Conservation (phyloP, 148 eudicot species). For the Vaccinium myrtillus region DNA sequence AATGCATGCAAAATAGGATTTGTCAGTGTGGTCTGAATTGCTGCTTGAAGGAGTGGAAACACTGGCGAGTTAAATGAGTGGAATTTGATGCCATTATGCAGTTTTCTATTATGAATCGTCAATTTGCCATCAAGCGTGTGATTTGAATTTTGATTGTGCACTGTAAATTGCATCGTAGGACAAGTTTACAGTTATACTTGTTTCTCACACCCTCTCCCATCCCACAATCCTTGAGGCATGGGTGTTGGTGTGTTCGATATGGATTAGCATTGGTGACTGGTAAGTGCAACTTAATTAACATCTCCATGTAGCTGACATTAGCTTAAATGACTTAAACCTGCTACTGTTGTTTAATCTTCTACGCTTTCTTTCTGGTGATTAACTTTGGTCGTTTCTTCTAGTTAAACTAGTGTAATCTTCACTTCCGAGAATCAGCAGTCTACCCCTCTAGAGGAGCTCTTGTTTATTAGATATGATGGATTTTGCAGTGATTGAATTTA, state of each 20-base stretch:
- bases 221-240: neutral
- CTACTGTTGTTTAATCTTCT: neutral
- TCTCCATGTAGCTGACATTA: neutral
- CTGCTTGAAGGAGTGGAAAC: neutral
- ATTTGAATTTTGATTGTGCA: neutral
- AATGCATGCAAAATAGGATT: neutral
- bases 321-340: neutral
- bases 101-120: neutral
- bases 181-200: neutral
- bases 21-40: neutral
- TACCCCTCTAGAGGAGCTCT: neutral
- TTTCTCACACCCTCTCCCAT: conserved; percentile 2
- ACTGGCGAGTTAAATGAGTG: neutral
- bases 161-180: neutral
- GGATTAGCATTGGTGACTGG: neutral
- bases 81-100: conserved; percentile 9
- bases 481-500: neutral
- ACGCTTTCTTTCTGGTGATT: neutral
- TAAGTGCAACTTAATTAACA: conserved; percentile 1
- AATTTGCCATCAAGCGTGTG: neutral
- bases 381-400: neutral
- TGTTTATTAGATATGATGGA: neutral
- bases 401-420: neutral
- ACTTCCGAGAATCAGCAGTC: neutral
- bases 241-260: neutral